Evolutionary conservation across 495 filamentous ascomycete genomes (phyloP).

Genomic region (Viridothelium virens): DNA sequence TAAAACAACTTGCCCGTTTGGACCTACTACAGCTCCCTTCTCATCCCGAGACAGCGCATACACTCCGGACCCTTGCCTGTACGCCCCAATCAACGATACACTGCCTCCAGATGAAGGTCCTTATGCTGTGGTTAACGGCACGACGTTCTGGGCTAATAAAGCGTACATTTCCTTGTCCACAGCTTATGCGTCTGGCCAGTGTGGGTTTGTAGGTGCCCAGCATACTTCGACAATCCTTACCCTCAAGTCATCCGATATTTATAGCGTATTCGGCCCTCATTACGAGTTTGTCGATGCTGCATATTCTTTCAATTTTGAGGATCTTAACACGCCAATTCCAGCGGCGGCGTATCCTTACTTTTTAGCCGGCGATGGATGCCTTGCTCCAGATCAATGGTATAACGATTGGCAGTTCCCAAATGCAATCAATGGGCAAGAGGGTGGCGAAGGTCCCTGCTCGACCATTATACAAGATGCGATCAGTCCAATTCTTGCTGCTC

Average conservation of each 20-base stretch:
- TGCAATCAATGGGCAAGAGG: background rate
- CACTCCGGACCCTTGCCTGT: background rate
- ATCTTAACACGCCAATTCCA: slow-evolving; percentile 18
- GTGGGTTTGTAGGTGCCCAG: slow-evolving; percentile 10
- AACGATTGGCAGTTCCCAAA: background rate
- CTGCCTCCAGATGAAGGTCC: slow-evolving; percentile 10
- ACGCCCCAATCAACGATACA: slow-evolving; percentile 13
- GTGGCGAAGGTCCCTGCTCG: background rate
- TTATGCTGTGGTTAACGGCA: slow-evolving; percentile 12
- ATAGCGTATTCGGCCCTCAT: slow-evolving; percentile 13
- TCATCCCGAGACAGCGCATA: background rate
- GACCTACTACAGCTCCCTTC: background rate
- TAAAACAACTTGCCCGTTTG: slow-evolving; percentile 4
- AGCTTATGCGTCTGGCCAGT: slow-evolving; percentile 13
- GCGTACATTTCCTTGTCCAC: slow-evolving; percentile 16
- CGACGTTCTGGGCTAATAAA: slow-evolving; percentile 15
- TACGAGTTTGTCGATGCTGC: slow-evolving; percentile 10
- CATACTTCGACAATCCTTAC: slow-evolving; percentile 14
- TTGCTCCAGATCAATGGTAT: background rate
- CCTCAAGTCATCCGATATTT: slow-evolving; percentile 16
- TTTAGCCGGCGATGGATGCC: background rate
- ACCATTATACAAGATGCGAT: background rate
- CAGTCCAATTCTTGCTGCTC: slow-evolving; percentile 11
- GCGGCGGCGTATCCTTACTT: slow-evolving; percentile 9
- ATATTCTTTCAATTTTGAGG: slow-evolving; percentile 18